Evolutionary conservation across 768 basidiomycete species (phyloP).

Genomic region (Mycena kentingensis): DNA sequence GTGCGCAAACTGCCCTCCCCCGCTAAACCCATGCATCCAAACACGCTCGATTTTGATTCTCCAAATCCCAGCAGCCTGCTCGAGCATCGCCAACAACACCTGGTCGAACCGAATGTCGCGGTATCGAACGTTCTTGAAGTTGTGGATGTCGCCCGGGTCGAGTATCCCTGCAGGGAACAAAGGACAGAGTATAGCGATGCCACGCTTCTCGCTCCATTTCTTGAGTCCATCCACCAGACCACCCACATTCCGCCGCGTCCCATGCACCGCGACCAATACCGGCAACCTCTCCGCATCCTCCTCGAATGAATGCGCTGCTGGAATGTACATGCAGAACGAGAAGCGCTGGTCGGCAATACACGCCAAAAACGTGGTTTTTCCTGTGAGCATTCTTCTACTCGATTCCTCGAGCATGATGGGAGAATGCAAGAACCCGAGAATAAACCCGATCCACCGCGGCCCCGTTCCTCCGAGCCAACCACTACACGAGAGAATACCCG

Average conservation of each 20-base stretch:
- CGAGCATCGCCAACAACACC: conserved; percentile 25
- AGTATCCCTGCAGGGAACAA: conserved; percentile 28
- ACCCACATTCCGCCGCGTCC: conserved; percentile 19
- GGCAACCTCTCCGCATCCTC: conserved; percentile 6
- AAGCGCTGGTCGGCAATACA: conserved; percentile 23
- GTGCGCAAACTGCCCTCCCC: conserved; percentile 29
- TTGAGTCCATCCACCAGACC: conserved; percentile 13
- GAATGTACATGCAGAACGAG: conserved; percentile 23
- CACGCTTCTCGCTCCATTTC: conserved; percentile 17
- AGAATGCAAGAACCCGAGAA: too few species aligned
- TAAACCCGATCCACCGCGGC: too few species aligned
- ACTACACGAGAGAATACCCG: too few species aligned
- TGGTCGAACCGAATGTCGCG: conserved; percentile 25
- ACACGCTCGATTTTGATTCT: conserved; percentile 17
- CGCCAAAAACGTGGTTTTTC: conserved; percentile 22
- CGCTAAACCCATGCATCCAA: conserved; percentile 30
- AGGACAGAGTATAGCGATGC: conserved; percentile 18
- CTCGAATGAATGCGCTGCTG: conserved; percentile 4
- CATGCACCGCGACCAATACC: conserved; percentile 27
- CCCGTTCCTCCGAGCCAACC: too few species aligned
- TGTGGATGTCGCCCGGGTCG: conserved; percentile 24
- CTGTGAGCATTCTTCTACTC: conserved; percentile 5
- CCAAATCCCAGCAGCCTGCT: conserved; percentile 25
- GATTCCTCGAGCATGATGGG: conserved; percentile 14
- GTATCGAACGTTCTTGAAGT: conserved; percentile 24